Evolutionary conservation across 2,329 filamentous ascomycete genomes (phyloP).

Genomic region (Diaporthe nobilis): DNA sequence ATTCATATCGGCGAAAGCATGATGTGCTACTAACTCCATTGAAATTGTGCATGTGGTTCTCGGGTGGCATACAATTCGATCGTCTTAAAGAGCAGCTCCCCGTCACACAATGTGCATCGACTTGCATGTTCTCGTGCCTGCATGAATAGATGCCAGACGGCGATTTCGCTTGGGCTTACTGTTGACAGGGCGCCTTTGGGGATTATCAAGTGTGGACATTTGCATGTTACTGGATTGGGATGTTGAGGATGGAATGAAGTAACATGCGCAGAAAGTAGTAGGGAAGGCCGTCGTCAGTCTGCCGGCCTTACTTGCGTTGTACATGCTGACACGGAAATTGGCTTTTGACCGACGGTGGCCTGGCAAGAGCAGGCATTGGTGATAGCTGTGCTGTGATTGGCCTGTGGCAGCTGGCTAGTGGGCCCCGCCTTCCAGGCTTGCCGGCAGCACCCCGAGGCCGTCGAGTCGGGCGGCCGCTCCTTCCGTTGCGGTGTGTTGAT

Average conservation of each 20-base stretch:
- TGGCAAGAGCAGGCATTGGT: conserved; percentile 24
- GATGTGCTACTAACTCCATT: background rate
- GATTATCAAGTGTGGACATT: no score
- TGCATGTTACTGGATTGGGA: background rate
- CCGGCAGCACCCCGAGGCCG: conserved; percentile 10
- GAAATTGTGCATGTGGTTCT: background rate
- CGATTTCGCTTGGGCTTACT: background rate
- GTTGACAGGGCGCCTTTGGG: background rate
- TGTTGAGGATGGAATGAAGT: background rate
- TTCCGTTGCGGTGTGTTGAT: background rate
- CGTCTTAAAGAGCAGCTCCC: background rate
- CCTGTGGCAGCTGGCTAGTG: background rate
- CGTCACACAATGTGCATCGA: no score
- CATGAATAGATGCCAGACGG: no score
- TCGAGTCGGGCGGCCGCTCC: conserved; percentile 23
- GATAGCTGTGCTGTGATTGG: conserved; percentile 20
- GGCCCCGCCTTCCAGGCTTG: conserved; percentile 8
- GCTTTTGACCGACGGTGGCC: conserved; percentile 4
- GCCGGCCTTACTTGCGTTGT: background rate
- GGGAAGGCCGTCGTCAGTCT: background rate
- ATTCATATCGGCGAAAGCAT: background rate
- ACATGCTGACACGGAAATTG: background rate
- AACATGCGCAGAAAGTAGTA: background rate
- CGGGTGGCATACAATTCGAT: no score
- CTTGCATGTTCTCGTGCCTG: background rate